These are phyloP conservation scores for Carex kokanica DNA, from an alignment of 176 grass and related monocot genomes.

Conservation along the genomic window DNA sequence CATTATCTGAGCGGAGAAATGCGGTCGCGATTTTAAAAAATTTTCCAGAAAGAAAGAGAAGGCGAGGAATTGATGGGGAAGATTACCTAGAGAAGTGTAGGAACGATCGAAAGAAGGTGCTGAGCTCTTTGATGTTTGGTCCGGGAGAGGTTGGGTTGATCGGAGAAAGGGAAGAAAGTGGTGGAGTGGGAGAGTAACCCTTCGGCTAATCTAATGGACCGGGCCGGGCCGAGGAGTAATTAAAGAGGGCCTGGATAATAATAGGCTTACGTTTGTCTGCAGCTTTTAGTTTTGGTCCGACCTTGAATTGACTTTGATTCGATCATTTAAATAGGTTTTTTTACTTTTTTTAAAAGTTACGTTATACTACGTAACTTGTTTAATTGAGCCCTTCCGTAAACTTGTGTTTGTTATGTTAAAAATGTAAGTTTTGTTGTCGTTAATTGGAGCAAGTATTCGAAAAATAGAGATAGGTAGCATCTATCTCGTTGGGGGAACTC, in stretches of 20 bases:
- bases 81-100: slow-evolving; percentile 2
- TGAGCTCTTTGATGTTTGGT: not conserved
- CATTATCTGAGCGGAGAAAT: slow-evolving; percentile 25
- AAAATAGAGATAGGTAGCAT: no score
- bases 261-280: not conserved
- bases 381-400: no score
- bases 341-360: no score
- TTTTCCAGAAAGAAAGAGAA: not conserved
- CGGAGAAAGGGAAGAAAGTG: slow-evolving; percentile 3
- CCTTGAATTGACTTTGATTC: no score
- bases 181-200: not conserved
- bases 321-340: no score
- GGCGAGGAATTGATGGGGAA: not conserved
- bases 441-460: no score
- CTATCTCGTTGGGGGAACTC: no score
- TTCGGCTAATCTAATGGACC: not conserved
- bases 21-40: not conserved
- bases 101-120: not conserved
- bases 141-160: not conserved
- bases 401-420: no score
- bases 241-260: not conserved
- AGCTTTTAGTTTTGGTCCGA: not conserved
- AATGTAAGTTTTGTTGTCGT: no score
- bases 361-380: no score
- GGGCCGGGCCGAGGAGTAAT: not conserved